Percentiles rank a stretch among this genome's conserved stretches.
These are phyloP conservation scores for Pseudocercospora macadamiae DNA, from an alignment of 2,329 filamentous ascomycete genomes.

Conservation along the genomic window DNA sequence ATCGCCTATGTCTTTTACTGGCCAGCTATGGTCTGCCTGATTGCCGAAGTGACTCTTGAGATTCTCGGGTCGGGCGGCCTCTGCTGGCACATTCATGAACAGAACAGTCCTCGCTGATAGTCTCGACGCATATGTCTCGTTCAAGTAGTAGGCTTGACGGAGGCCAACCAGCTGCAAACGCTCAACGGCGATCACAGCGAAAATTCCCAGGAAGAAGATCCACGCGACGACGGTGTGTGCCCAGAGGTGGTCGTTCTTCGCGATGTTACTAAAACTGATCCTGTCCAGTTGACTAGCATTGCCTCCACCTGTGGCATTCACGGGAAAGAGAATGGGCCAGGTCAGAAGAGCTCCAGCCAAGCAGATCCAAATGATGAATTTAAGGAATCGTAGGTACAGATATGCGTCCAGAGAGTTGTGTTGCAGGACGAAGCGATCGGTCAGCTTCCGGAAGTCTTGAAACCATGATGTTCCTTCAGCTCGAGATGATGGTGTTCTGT, in stretches of 20 bases:
- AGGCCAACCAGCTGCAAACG: constrained; percentile 52
- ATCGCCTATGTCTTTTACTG: constrained; percentile 50
- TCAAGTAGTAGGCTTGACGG: constrained; percentile 52
- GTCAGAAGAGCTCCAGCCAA: constrained; percentile 48
- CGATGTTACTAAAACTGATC: constrained; percentile 45
- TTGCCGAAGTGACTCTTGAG: constrained; percentile 42
- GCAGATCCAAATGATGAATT: constrained; percentile 47
- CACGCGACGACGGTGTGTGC: constrained; percentile 48
- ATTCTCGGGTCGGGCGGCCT: constrained; percentile 34
- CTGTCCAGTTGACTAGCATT: constrained; percentile 37
- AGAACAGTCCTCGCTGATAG: constrained; percentile 53
- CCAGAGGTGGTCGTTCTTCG: constrained; percentile 46
- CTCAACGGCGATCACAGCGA: constrained; percentile 50
- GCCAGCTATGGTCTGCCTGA: constrained; percentile 46
- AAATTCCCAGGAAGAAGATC: constrained; percentile 45
- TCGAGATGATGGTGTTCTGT: constrained; percentile 34
- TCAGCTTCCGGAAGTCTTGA: constrained; percentile 46
- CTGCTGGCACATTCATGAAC: constrained; percentile 49
- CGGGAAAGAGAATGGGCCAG: constrained; percentile 51
- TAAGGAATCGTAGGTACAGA: constrained; percentile 52
- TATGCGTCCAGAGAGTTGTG: constrained; percentile 55
- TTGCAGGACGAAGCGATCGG: constrained; percentile 51
- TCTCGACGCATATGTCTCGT: constrained; percentile 47
- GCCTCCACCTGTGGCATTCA: constrained; percentile 48
- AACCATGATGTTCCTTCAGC: constrained; percentile 49